Evolutionary conservation across 331 rosid species (phyloP).

Genomic region (Pyracantha coccinea): DNA sequence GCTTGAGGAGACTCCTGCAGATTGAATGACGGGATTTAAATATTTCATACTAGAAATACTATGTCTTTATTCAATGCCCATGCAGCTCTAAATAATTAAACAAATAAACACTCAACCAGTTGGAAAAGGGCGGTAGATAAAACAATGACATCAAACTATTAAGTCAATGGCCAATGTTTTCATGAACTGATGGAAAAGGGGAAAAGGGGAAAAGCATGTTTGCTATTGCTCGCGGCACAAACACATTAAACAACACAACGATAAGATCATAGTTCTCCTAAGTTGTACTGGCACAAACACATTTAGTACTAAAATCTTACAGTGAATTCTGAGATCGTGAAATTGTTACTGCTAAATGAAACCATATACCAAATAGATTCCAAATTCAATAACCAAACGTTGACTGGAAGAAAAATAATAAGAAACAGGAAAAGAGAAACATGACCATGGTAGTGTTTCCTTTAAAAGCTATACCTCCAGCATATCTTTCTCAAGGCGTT

Average conservation of each 20-base stretch:
- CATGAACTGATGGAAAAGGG: neutral
- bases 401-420: neutral
- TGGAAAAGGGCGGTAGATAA: neutral
- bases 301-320: neutral
- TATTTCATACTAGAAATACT: neutral
- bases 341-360: neutral
- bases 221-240: no score
- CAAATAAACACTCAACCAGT: neutral
- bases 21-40: conserved; percentile 10
- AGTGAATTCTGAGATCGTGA: neutral
- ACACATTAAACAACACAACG: no score
- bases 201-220: neutral
- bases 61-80: neutral
- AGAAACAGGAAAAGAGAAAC: neutral
- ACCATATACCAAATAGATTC: neutral
- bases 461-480: conserved; percentile 55
- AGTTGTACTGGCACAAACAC: neutral
- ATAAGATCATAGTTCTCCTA: neutral
- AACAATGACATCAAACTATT: neutral
- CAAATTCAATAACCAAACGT: neutral
- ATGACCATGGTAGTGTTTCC: neutral
- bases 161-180: neutral
- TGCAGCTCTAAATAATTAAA: no score
- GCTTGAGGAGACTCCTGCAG: conserved; percentile 97
- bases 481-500: conserved; percentile 96